phyloP scores from a whole-genome alignment of 345 rosid genomes.

The Salix purpurea region DNA sequence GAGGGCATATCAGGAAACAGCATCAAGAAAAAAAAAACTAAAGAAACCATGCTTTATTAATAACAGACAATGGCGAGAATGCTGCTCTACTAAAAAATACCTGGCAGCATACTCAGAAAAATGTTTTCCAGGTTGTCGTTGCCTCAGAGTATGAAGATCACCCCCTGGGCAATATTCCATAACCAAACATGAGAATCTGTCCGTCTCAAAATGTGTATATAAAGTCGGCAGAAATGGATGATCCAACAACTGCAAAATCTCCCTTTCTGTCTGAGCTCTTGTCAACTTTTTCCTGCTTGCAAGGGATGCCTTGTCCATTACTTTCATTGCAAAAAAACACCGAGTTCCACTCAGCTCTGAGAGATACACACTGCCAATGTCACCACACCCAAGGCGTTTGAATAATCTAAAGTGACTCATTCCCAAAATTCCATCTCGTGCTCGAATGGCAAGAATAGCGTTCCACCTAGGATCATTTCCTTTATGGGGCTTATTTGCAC shows the following conservation, averaged over 20 bases:
- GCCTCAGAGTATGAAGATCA: slow-evolving; percentile 90
- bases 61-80: not conserved
- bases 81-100: slow-evolving; percentile 29
- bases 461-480: slow-evolving; percentile 99
- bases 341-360: slow-evolving; percentile 89
- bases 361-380: slow-evolving; percentile 95
- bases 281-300: slow-evolving; percentile 89
- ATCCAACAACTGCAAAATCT: slow-evolving; percentile 88
- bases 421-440: slow-evolving; percentile 83
- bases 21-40: not conserved
- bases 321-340: slow-evolving; percentile 93
- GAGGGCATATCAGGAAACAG: not conserved
- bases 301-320: slow-evolving; percentile 98
- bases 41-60: not conserved
- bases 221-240: slow-evolving; percentile 96
- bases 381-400: slow-evolving; percentile 93
- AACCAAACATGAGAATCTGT: slow-evolving; percentile 90
- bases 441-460: slow-evolving; percentile 78
- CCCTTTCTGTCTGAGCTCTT: slow-evolving; percentile 96
- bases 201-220: slow-evolving; percentile 95
- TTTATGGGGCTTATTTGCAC: slow-evolving; percentile 92
- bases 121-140: slow-evolving; percentile 93
- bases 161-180: slow-evolving; percentile 99
- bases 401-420: slow-evolving; percentile 94
- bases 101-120: slow-evolving; percentile 97